Evolutionary conservation across 441 rosid genomes (phyloP), one percentile per base, ranked within the genome.

Genomic region (Pelargonium cotyledonis): DNA sequence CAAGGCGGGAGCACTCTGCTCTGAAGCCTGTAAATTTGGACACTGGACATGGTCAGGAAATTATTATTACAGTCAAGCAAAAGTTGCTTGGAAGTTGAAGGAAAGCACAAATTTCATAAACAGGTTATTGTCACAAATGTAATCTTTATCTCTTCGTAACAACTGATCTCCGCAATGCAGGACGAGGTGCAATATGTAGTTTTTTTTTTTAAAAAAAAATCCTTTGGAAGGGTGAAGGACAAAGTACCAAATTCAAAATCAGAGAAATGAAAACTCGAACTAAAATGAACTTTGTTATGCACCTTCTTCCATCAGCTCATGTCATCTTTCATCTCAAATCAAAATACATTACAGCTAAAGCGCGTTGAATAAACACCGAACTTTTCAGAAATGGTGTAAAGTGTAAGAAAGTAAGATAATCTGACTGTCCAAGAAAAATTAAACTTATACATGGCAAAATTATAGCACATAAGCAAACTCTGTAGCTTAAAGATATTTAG

Each of bases 21-120:
- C 69, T 19, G 86, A 76, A 75, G 87, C 95, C 95, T 93, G 92
- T 67, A 80, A 82, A 60, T 11, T 63, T 44, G 63, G 67, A 77
- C 61, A 60, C 53, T 44, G 65, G 67, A 3, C n/a, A 49, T 44
- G 43, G 60, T 75, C 49, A 74, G 19, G 64, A 5, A 29, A 6
- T 68, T 46, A 46, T 44, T 10, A 44, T 66, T 51, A 26, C 51
- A 70, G 65, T 40, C 12, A 63, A 10, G 29, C 47, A 4, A 41
- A 14, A 6, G 23, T 35, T 71, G 47, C 62, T 55, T 43, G 26
- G 11, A 64, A 38, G 62, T 60, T 35, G 58, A 58, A 44, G 3
- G 43, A 43, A 31, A 65, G 4, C 11, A 62, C 44, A 10, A 64
- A 15, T 51, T 44, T 3, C 1, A 43, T 43, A 43, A 3, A 40